These are phyloP conservation scores for Camellia oleifera DNA, from an alignment of 179 eudicot genomes.

Conservation along the genomic window DNA sequence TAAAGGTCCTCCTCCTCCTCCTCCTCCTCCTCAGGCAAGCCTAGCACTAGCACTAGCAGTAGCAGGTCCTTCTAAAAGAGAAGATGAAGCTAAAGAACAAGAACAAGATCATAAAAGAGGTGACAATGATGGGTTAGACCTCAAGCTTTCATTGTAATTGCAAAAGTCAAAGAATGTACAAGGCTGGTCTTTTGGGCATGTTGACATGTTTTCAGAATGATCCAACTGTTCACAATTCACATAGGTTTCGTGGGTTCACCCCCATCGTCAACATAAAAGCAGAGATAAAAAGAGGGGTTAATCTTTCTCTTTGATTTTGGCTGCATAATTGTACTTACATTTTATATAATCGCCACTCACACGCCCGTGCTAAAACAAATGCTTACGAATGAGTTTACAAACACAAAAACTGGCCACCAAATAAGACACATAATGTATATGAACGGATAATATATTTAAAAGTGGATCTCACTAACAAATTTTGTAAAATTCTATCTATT, in stretches of 20 bases:
- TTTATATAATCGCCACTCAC: too few relatives aligned
- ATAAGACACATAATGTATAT: too few relatives aligned
- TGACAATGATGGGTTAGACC: conserved; percentile 33
- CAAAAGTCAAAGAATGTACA: background rate
- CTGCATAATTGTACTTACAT: too few relatives aligned
- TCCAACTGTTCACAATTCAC: background rate
- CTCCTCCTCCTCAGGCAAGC: background rate
- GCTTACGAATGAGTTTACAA: too few relatives aligned
- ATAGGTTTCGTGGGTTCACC: background rate
- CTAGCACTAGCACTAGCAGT: too few relatives aligned
- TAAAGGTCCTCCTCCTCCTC: background rate
- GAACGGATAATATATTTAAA: too few relatives aligned
- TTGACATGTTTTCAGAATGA: background rate
- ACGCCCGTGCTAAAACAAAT: too few relatives aligned
- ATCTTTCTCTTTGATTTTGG: background rate
- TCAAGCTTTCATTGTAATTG: conserved; percentile 45
- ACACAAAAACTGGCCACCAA: too few relatives aligned
- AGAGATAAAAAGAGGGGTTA: background rate
- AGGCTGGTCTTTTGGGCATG: background rate
- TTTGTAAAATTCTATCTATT: too few relatives aligned
- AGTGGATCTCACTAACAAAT: too few relatives aligned
- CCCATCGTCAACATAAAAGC: too few relatives aligned
- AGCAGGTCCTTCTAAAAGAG: conserved; percentile 16
- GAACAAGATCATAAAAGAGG: background rate
- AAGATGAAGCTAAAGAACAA: background rate